Base-by-base conservation (phyloP, 768 basidiomycete genomes). In the Trichaptum fuscoviolaceum region DNA sequence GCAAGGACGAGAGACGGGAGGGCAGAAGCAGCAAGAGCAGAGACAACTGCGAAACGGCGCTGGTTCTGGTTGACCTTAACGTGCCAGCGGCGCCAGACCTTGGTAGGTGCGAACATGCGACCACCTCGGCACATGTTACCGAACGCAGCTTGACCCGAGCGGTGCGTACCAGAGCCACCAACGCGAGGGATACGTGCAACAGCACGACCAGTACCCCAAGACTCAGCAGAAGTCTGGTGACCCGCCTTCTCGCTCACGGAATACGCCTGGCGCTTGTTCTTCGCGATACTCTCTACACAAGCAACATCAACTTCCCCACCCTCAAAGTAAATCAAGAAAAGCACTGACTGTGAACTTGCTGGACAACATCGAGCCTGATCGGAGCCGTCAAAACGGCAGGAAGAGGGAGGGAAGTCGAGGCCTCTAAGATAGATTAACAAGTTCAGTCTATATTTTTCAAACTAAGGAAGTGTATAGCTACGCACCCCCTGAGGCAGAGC, bases 41-140 rank as follows among this genome's bases (percentile, higher is more conserved):
- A 98, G 71, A 99, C 96, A 69, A 93, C 88, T 65, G 97, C 97
- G 79, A 95, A 99, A 70, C 97, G 92, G 78, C 93, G 93, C 82
- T 99, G 96, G 87, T 96, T 96, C 85, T 95, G 93, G 89, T 96
- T 96, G 68, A 98, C 93, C 84, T 98, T 99, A 84, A 99, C 92
- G 83, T 99, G 97, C 97, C 97, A 99, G 79, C 89, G 96, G 82
- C 96, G 91, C 96, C 96, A 99, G 77, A 88, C 93, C 85, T 97
- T 98, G 82, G 96, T 99, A 20, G 97, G 97, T 30, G 96, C 96
- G 81, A 99, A 99, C 97, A 99, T 99, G 77, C 97, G 95, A 84
- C 97, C 97, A 76, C 97, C 96, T 80, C 97, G 93, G 86, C 96
- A 99, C 97, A 99, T 99, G 91, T 99, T 99, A 76, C 97, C 97